phyloP scores from a whole-genome alignment of 2,329 filamentous ascomycete species.

The Colletotrichum incanum region DNA sequence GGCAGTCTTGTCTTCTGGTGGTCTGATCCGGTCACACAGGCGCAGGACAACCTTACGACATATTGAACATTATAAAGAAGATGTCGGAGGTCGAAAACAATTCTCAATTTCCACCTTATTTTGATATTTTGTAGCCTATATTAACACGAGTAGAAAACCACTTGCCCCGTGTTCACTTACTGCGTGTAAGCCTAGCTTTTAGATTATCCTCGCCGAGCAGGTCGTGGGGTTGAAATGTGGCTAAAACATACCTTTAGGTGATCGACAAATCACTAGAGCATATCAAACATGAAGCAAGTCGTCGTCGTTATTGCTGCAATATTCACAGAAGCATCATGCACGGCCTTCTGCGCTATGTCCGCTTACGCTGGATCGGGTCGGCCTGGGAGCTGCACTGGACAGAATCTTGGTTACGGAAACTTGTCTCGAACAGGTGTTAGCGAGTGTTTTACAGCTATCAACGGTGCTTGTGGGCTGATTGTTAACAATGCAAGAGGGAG shows the following conservation, averaged over 20 bases:
- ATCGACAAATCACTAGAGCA: neutral
- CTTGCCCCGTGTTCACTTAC: neutral
- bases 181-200: neutral
- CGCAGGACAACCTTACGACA: neutral
- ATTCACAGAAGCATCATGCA: neutral
- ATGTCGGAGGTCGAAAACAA: too few species aligned
- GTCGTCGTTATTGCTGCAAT: neutral
- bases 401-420: slow-evolving; percentile 20
- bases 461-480: slow-evolving; percentile 25
- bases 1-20: neutral
- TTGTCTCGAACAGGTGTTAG: slow-evolving; percentile 16
- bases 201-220: neutral
- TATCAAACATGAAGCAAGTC: neutral
- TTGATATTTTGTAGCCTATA: fast-evolving
- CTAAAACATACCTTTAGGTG: too few species aligned
- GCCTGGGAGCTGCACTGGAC: slow-evolving; percentile 24
- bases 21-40: too few species aligned
- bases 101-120: fast-evolving
- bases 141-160: fast-evolving
- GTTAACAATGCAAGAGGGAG: neutral
- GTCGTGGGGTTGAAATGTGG: fast-evolving
- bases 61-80: neutral
- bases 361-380: slow-evolving; percentile 32
- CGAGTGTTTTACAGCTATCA: slow-evolving; percentile 31
- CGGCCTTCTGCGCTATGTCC: slow-evolving; percentile 27